Evolutionary conservation across 1,284 basidiomycete genomes (phyloP).

Genomic region (Microbotryum lychnidis-dioicae): DNA sequence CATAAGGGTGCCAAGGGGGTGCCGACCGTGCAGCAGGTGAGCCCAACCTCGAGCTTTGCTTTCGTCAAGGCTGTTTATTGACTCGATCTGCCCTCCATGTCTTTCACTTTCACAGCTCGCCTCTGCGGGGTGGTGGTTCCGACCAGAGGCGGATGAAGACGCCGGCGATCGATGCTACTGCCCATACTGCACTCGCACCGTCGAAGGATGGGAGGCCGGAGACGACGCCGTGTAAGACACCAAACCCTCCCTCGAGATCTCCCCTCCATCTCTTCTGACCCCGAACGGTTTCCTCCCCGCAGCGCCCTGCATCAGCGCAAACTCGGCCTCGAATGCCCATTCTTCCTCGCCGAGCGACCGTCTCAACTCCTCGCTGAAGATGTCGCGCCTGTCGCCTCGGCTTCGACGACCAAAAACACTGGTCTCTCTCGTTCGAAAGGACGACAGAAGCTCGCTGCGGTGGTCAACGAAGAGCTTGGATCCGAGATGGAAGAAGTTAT

Average conservation of each 20-base stretch:
- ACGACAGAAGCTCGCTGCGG: background rate
- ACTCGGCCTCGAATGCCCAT: conserved; percentile 21
- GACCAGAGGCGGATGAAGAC: conserved; percentile 7
- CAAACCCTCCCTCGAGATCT: background rate
- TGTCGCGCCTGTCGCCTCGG: background rate
- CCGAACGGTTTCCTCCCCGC: background rate
- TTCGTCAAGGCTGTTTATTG: background rate
- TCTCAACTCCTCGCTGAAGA: conserved; percentile 1
- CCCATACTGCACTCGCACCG: conserved; percentile 20
- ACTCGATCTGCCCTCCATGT: background rate
- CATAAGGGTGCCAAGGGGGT: conserved; percentile 15
- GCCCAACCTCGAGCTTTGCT: background rate
- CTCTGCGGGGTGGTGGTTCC: conserved; percentile 21
- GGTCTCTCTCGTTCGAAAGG: conserved; percentile 3
- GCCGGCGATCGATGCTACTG: conserved; percentile 14
- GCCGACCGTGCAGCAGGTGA: conserved; percentile 16
- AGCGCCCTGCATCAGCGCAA: conserved; percentile 22
- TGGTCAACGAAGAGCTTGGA: background rate
- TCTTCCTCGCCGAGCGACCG: conserved; percentile 17
- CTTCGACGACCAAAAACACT: background rate
- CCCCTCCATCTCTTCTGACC: background rate
- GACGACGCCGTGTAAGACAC: conserved; percentile 23
- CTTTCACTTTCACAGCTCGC: conserved; percentile 14
- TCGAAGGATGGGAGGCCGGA: conserved; percentile 25
- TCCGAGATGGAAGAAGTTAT: background rate